Evolutionary conservation across 2,329 filamentous ascomycete genomes (phyloP), one percentile per base, ranked within the genome.

Genomic region (Bipolaris cookei): DNA sequence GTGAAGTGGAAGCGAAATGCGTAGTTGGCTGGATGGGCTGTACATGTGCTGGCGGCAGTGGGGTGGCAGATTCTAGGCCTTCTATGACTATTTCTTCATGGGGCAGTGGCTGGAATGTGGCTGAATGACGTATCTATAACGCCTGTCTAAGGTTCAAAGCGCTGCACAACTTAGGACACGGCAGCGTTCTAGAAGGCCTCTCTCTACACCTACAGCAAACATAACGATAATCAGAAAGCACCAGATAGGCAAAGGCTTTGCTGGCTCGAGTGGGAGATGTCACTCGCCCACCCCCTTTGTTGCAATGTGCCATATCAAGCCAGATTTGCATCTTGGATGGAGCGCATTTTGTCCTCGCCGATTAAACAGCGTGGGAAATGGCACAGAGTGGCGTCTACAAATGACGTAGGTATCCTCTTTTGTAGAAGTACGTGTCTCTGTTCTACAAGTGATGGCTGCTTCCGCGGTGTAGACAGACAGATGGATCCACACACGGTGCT

Each of bases 371-470:
- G 20, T 30, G 35, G 8, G 35, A 35, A 42, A 48, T 18, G 35
- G 52, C 45, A 60, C 25, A 51, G 51, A 48, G 56, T 57, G 58
- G 62, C 54, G 52, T 53, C 41, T 37, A 20, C n/a, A 18, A 18
- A 62, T 68, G 64, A 68, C 65, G 63, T 60, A 60, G 23, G 13
- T 10, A 28, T 10, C 25, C 38, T 21, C 14, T n/a, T n/a, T 11
- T 28, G 35, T 39, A 49, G 38, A 38, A 28, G 53, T 51, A 51
- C 20, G 32, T 57, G 37, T 37, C 42, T 50, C 48, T 59, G 52
- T 45, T 50, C 48, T 57, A 54, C 48, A 35, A 30, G 20, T 4
- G n/a, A 30, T 28, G 44, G 30, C 34, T 39, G 18, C 20, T 37
- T 39, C 20, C 4, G 37, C 8, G 34, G 39, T 21, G n/a, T 48